These are phyloP conservation scores for Talaromyces rugulosus DNA, from an alignment of 2,329 filamentous ascomycete species.

Conservation along the genomic window DNA sequence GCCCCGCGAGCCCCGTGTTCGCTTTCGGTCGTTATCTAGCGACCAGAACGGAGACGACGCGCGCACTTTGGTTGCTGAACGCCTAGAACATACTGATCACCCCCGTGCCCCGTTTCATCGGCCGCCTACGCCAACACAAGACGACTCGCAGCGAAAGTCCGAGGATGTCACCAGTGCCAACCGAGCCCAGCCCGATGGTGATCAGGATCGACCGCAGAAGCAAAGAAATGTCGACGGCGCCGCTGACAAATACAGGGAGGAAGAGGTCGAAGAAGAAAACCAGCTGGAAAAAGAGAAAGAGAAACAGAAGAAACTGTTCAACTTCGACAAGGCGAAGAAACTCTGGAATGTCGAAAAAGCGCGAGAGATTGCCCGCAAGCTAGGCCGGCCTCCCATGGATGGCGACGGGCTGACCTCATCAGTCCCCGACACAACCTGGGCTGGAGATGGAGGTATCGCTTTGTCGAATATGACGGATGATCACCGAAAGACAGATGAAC, in stretches of 20 bases:
- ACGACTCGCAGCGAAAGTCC: conserved; percentile 17
- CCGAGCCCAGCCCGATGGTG: not conserved
- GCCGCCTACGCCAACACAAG: not conserved
- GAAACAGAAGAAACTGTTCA: conserved; percentile 3
- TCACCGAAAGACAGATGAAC: conserved; percentile 26
- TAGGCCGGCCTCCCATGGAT: conserved; percentile 20
- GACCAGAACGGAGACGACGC: conserved; percentile 3
- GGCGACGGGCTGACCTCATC: conserved; percentile 25
- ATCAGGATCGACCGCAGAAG: not conserved
- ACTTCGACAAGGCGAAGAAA: conserved; percentile 3
- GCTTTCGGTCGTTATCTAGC: conserved; percentile 8
- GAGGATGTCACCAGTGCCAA: conserved; percentile 25
- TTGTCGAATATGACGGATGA: conserved; percentile 26
- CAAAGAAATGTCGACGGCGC: conserved; percentile 8
- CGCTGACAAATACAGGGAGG: not conserved
- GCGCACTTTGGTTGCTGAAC: conserved; percentile 4
- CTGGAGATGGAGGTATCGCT: conserved; percentile 20
- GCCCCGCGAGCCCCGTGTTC: conserved; percentile 2
- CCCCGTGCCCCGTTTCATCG: conserved; percentile 8
- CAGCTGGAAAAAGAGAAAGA: conserved; percentile 3
- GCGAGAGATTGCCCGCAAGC: conserved; percentile 13
- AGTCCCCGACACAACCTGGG: conserved; percentile 23
- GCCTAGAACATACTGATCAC: conserved; percentile 8
- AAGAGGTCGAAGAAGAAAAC: conserved; percentile 2
- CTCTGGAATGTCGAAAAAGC: conserved; percentile 12